These are phyloP conservation scores for Bryoerythrophyllum caledonicum DNA, from an alignment of 225 moss, liverwort and hornwort genomes.

Conservation along the genomic window DNA sequence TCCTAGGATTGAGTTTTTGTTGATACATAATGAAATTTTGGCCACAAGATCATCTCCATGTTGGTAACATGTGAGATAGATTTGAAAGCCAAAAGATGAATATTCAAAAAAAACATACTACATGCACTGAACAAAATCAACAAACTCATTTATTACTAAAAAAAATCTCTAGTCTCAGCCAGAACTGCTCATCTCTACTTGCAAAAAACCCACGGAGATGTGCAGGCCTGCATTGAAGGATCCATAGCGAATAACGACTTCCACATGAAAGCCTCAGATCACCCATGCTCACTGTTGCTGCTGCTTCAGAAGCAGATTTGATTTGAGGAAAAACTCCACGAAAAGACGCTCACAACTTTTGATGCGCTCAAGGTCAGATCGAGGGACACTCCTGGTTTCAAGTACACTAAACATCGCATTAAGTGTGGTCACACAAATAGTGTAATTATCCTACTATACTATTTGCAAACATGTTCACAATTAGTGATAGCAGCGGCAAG, in stretches of 20 bases:
- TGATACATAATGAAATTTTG: too few relatives aligned
- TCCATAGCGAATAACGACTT: background rate
- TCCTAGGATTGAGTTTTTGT: too few relatives aligned
- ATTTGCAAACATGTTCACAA: too few relatives aligned
- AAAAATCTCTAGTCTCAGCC: constrained; percentile 12
- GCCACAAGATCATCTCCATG: too few relatives aligned
- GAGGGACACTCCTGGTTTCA: constrained; percentile 27
- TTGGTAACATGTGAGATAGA: too few relatives aligned
- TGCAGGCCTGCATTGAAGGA: constrained; percentile 20
- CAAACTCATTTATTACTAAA: constrained; percentile 21
- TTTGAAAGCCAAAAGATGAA: too few relatives aligned
- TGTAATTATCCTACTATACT: too few relatives aligned
- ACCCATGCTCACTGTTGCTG: constrained; percentile 15
- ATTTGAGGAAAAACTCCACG: constrained; percentile 37
- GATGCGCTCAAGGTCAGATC: constrained; percentile 44
- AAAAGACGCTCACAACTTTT: constrained; percentile 50
- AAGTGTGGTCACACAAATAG: too few relatives aligned
- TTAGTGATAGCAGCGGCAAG: too few relatives aligned
- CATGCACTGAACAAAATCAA: constrained; percentile 18
- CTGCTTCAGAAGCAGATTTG: constrained; percentile 20
- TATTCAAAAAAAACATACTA: too few relatives aligned
- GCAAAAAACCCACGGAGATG: constrained; percentile 10
- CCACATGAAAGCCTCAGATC: constrained; percentile 22
- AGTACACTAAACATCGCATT: too few relatives aligned
- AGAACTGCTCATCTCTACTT: constrained; percentile 12